Conservation (phyloP, 2,329 filamentous ascomycete species). For the Triangularia verruculosa region DNA sequence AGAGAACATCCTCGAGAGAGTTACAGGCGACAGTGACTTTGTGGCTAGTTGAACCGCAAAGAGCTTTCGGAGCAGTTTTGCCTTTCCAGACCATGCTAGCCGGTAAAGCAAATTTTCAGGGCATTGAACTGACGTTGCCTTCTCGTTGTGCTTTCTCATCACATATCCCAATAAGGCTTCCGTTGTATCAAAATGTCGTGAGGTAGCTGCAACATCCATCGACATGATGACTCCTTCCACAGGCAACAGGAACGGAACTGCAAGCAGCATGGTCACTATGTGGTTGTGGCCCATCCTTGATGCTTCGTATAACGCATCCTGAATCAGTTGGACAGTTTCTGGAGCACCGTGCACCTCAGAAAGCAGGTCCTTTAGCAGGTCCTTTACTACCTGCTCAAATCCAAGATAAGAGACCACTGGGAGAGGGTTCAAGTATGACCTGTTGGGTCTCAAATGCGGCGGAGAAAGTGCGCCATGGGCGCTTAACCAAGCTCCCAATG, state of each 20-base stretch:
- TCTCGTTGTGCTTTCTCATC: neutral
- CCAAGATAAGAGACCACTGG: neutral
- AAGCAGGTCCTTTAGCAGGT: neutral
- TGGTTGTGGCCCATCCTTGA: neutral
- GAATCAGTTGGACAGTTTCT: neutral
- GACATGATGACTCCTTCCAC: neutral
- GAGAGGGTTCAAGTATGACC: neutral
- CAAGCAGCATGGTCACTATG: neutral
- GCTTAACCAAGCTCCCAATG: neutral
- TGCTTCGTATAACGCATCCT: neutral
- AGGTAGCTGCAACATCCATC: neutral
- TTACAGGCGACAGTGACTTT: too few species aligned
- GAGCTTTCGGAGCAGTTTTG: too few species aligned
- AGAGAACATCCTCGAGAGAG: too few species aligned
- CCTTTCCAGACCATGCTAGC: too few species aligned
- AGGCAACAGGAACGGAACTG: neutral
- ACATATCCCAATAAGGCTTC: neutral
- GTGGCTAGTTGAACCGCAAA: too few species aligned
- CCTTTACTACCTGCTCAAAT: neutral
- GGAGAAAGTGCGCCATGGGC: neutral
- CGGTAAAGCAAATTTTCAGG: too few species aligned
- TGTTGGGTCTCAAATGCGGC: neutral
- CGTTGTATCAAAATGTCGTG: neutral
- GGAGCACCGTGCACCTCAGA: too few species aligned
- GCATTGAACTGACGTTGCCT: neutral